phyloP scores from a whole-genome alignment of 2,329 filamentous ascomycete species.

The Alternaria sp. region DNA sequence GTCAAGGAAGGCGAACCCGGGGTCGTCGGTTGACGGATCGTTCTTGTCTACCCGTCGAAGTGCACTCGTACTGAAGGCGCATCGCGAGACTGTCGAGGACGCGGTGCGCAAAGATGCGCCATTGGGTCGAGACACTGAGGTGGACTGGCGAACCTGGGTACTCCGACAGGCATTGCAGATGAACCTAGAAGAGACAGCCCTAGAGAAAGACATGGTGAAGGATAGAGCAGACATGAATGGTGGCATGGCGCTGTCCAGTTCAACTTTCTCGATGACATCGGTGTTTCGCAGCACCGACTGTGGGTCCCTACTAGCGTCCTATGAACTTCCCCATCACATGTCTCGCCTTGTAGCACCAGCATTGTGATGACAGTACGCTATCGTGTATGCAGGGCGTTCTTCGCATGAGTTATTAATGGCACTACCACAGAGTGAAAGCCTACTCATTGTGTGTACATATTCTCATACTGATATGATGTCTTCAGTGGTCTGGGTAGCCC shows the following conservation, averaged over 20 bases:
- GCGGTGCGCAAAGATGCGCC: conserved; percentile 9
- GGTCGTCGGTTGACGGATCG: conserved; percentile 13
- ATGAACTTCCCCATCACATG: background rate
- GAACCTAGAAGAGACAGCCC: conserved; percentile 25
- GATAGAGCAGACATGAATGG: background rate
- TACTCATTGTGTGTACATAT: too few relatives aligned
- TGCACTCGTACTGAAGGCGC: conserved; percentile 30
- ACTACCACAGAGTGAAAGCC: background rate
- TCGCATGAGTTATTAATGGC: rapidly evolving
- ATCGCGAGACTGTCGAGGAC: conserved; percentile 12
- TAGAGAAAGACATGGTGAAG: conserved; percentile 31
- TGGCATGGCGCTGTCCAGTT: background rate
- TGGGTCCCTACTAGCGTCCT: background rate
- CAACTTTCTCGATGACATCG: conserved; percentile 10
- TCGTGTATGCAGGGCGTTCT: too few relatives aligned
- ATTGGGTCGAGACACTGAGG: conserved; percentile 4
- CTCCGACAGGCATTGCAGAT: conserved; percentile 34
- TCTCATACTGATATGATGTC: too few relatives aligned
- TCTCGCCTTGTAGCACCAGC: background rate
- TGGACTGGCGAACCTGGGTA: conserved; percentile 9
- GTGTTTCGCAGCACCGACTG: conserved; percentile 2
- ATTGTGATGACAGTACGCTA: background rate
- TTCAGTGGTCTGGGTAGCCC: too few relatives aligned
- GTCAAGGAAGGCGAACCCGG: conserved; percentile 21
- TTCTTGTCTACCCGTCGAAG: conserved; percentile 20